Evolutionary conservation across 176 grass and related monocot genomes (phyloP).

Genomic region (Oryza longistaminata): DNA sequence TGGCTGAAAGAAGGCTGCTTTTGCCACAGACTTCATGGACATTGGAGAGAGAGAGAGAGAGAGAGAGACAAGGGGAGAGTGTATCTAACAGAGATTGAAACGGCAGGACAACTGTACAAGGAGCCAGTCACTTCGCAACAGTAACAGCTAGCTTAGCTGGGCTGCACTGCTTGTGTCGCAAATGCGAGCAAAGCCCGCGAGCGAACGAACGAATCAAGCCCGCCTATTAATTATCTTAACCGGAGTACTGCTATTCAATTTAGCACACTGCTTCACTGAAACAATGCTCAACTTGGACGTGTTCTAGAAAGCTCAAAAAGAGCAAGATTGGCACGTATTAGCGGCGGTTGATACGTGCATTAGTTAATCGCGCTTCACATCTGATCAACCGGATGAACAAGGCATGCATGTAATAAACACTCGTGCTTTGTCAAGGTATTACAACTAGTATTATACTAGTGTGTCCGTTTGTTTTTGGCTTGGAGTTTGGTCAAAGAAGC

Average conservation of each 20-base stretch:
- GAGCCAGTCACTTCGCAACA: constrained; percentile 51
- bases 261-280: not conserved
- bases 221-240: not conserved
- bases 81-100: constrained; percentile 44
- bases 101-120: constrained; percentile 53
- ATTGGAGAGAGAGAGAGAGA: not conserved
- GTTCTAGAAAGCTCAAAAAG: not conserved
- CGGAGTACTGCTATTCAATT: not conserved
- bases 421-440: not conserved
- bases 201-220: not conserved
- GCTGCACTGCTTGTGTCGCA: constrained; percentile 40
- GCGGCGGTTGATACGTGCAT: not conserved
- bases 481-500: constrained; percentile 40
- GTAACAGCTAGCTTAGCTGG: constrained; percentile 33
- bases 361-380: too few relatives aligned
- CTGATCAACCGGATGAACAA: not conserved
- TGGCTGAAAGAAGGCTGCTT: constrained; percentile 52
- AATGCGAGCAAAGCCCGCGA: constrained; percentile 27
- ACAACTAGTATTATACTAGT: not conserved
- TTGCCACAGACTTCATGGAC: constrained; percentile 47
- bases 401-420: not conserved
- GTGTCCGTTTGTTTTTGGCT: not conserved
- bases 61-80: not conserved
- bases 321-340: too few relatives aligned
- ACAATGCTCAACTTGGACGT: not conserved